These are phyloP conservation scores for Begonia peltatifolia DNA, from an alignment of 306 rosid species.

Conservation along the genomic window DNA sequence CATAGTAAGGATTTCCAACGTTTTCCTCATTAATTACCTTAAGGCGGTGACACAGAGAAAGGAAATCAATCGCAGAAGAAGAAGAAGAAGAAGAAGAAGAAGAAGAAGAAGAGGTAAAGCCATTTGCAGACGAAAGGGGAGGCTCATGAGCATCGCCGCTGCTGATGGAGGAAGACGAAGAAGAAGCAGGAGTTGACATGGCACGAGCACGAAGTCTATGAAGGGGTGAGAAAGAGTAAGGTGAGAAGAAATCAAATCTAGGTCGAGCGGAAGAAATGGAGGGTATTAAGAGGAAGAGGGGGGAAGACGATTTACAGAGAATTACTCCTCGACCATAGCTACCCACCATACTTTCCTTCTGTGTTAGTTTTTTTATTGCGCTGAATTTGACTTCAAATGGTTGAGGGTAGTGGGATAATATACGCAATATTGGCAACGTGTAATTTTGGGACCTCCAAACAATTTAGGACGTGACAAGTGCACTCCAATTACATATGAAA, in stretches of 20 bases:
- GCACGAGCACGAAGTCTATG: constrained; percentile 27
- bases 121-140: constrained; percentile 14
- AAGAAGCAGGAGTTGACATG: constrained; percentile 20
- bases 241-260: constrained; percentile 12
- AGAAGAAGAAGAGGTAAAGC: constrained; percentile 12
- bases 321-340: constrained; percentile 4
- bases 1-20: too few relatives aligned
- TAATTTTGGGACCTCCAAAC: too few relatives aligned
- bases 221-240: constrained; percentile 2
- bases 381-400: too few relatives aligned
- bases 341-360: not conserved
- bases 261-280: constrained; percentile 7
- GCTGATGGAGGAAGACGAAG: constrained; percentile 15
- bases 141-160: constrained; percentile 16
- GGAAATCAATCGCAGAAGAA: constrained; percentile 65
- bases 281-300: constrained; percentile 1
- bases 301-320: constrained; percentile 14
- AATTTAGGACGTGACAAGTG: too few relatives aligned
- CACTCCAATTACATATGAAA: too few relatives aligned
- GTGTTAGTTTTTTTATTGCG: too few relatives aligned
- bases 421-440: too few relatives aligned
- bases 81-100: constrained; percentile 18
- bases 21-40: constrained; percentile 25
- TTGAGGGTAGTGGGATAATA: too few relatives aligned
- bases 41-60: constrained; percentile 66